A percentile compares a stretch with the other conserved stretches of the same genome.
Conservation (phyloP, 495 filamentous ascomycete species). For the Hypoxylon lienhwacheense region DNA sequence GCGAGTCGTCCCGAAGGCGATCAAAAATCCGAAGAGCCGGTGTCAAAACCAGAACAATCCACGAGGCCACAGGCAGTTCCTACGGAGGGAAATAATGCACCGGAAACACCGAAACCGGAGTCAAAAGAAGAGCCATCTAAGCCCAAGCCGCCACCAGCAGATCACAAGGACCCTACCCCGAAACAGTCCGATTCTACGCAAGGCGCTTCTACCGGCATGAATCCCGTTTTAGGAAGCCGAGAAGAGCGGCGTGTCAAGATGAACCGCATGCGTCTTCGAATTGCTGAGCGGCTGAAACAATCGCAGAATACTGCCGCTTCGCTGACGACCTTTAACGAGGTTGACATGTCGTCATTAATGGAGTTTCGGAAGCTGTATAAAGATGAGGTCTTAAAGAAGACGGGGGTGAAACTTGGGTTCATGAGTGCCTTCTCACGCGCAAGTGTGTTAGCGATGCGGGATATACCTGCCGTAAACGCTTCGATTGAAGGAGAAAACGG, state of each 20-base stretch:
- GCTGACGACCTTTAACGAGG: conserved; percentile 97
- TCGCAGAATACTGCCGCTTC: conserved; percentile 98
- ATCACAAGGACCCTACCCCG: conserved; percentile 47
- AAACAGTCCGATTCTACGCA: conserved; percentile 49
- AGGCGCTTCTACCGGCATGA: conserved; percentile 41
- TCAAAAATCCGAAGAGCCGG: conserved; percentile 60
- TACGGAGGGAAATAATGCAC: conserved; percentile 53
- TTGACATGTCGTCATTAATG: conserved; percentile 98
- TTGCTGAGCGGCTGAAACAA: conserved; percentile 97
- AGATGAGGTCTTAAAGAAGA: conserved; percentile 93
- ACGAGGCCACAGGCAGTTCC: conserved; percentile 58
- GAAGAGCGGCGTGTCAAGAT: conserved; percentile 97
- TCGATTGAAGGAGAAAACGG: conserved; percentile 94
- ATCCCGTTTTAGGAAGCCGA: conserved; percentile 65
- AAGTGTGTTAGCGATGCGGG: conserved; percentile 88
- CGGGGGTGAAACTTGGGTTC: conserved; percentile 95
- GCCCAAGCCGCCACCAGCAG: conserved; percentile 50
- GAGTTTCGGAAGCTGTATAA: conserved; percentile 96
- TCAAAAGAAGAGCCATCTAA: conserved; percentile 44
- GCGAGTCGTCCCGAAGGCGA: conserved; percentile 57
- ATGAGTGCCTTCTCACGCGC: conserved; percentile 97
- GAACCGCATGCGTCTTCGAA: conserved; percentile 98
- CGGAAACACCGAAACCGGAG: conserved; percentile 38
- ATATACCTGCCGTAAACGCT: conserved; percentile 94
- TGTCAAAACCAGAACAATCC: conserved; percentile 58